Conservation (phyloP, 177 flowering plant species). For the Telopea speciosissima region DNA sequence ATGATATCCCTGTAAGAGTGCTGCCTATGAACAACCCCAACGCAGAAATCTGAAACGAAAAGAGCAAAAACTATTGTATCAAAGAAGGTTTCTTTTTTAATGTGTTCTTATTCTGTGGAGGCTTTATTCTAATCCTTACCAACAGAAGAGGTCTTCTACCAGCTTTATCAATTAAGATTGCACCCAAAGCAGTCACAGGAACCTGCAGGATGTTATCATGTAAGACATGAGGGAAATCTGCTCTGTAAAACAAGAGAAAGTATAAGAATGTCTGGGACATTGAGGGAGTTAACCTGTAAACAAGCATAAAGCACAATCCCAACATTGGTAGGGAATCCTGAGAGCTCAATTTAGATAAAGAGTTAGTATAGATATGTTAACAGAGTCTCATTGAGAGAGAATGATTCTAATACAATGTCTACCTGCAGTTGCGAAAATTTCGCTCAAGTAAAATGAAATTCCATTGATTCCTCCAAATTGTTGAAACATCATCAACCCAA, state of each 20-base stretch:
- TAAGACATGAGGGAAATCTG: neutral
- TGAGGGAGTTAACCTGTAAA: conserved; percentile 41
- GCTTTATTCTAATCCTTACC: conserved; percentile 26
- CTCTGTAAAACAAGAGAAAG: no score
- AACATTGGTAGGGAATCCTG: conserved; percentile 51
- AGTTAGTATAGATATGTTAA: no score
- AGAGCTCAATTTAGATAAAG: no score
- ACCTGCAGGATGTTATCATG: conserved; percentile 29
- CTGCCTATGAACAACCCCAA: conserved; percentile 52
- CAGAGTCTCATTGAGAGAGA: no score
- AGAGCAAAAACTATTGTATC: neutral
- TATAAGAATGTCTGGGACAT: no score
- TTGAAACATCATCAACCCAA: conserved; percentile 64
- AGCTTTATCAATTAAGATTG: conserved; percentile 48
- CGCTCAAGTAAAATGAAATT: conserved; percentile 46
- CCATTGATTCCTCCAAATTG: conserved; percentile 61
- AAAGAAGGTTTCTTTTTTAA: neutral
- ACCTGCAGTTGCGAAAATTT: conserved; percentile 70
- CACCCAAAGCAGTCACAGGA: conserved; percentile 46
- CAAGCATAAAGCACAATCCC: conserved; percentile 52
- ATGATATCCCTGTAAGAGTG: conserved; percentile 40
- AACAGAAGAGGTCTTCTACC: conserved; percentile 74
- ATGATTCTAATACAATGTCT: neutral
- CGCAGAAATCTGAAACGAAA: conserved; percentile 46
- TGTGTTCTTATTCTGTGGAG: no score